These are phyloP conservation scores for Lipomyces mesembrius DNA, from an alignment of 805 yeast species.

Conservation along the genomic window DNA sequence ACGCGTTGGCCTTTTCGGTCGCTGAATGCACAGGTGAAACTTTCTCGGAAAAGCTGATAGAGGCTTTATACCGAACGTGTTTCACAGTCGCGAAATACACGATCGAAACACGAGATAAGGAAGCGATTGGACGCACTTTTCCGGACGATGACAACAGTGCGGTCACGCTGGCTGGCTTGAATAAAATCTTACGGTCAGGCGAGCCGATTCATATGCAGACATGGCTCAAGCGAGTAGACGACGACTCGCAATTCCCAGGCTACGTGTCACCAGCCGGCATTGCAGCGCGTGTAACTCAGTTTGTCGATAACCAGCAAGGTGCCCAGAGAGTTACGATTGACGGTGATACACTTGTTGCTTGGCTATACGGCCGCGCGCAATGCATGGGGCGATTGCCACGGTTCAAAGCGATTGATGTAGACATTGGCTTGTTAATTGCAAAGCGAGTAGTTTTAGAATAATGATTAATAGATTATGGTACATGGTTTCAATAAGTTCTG, in stretches of 20 bases:
- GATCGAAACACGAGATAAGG: not conserved
- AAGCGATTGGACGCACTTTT: slow-evolving; percentile 8
- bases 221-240: not conserved
- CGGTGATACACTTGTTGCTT: slow-evolving; percentile 15
- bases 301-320: not conserved
- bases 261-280: slow-evolving; percentile 12
- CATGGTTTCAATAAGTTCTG: not conserved
- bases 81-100: slow-evolving; percentile 15
- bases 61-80: slow-evolving; percentile 16
- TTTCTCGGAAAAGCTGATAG: slow-evolving; percentile 11
- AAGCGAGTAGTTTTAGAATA: not conserved
- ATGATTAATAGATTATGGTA: not conserved
- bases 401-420: slow-evolving; percentile 11
- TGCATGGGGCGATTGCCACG: slow-evolving; percentile 16
- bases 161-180: not conserved
- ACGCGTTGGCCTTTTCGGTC: not conserved
- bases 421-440: slow-evolving; percentile 12
- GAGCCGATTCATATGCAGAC: slow-evolving; percentile 5
- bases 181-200: not conserved
- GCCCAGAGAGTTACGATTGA: slow-evolving; percentile 1
- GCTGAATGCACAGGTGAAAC: not conserved
- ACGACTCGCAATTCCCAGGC: slow-evolving; percentile 2
- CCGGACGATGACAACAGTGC: slow-evolving; percentile 13
- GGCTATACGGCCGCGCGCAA: slow-evolving; percentile 18
- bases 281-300: slow-evolving; percentile 1